Conservation (phyloP, 164 flowering plant genomes). For the Taxillus chinensis region DNA sequence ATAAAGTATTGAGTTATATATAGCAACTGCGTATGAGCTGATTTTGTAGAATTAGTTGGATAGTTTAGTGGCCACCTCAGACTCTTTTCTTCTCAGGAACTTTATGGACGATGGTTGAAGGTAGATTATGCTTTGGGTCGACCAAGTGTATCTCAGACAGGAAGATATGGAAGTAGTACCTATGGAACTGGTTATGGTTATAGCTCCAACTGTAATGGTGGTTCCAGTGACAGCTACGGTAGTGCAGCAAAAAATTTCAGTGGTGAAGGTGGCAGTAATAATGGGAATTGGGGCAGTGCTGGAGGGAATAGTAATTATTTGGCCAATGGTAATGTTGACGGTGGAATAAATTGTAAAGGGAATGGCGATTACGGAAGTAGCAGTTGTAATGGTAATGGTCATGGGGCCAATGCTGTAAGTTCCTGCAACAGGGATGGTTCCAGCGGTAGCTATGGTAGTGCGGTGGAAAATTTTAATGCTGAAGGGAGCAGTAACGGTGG, state of each 20-base stretch:
- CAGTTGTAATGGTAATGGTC: neutral
- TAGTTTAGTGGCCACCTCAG: neutral
- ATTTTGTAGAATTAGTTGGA: neutral
- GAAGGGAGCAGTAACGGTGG: too few relatives aligned
- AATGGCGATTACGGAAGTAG: slow-evolving; percentile 1
- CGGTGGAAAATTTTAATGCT: too few relatives aligned
- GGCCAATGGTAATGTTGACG: slow-evolving; percentile 8
- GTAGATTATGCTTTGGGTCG: slow-evolving; percentile 75
- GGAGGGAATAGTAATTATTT: slow-evolving; percentile 12
- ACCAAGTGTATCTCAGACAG: slow-evolving; percentile 14
- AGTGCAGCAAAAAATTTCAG: slow-evolving; percentile 13
- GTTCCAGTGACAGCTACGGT: slow-evolving; percentile 9
- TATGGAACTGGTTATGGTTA: slow-evolving; percentile 10
- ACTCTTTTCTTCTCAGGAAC: slow-evolving; percentile 31
- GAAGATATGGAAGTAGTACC: slow-evolving; percentile 3
- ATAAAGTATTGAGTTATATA: neutral
- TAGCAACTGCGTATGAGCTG: neutral
- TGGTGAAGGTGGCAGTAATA: slow-evolving; percentile 4
- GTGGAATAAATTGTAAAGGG: slow-evolving; percentile 3
- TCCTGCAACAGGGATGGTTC: too few relatives aligned
- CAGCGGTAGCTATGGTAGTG: too few relatives aligned
- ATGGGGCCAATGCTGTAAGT: neutral
- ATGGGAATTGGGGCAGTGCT: slow-evolving; percentile 10
- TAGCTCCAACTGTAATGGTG: slow-evolving; percentile 6
- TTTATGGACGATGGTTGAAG: slow-evolving; percentile 62